Evolutionary conservation across 148 eudicot species (phyloP), one percentile per base, ranked within the genome.

Genomic region (Spergularia bocconei): DNA sequence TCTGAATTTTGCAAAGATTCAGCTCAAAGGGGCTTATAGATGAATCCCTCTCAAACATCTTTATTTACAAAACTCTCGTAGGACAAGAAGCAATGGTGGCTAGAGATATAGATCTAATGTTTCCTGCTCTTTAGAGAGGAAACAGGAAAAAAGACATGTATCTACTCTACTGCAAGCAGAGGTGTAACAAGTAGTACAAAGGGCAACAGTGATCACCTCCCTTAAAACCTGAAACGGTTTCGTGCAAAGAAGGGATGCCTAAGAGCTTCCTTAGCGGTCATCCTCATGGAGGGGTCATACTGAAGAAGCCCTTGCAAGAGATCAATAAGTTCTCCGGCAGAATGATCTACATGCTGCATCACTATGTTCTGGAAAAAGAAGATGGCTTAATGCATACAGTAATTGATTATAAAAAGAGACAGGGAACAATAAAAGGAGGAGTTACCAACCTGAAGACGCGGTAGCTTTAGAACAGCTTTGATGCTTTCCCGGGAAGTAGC

Each of bases 401-500:
- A 19, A 23, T 38, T 50, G 52, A 65, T 51, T 54, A 48, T 10
- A 25, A 14, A 20, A 66, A 15, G 5, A 59, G 13, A 23, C 39
- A 59, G 76, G 44, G 74, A 21, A 29, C 59, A 15, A 63, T 29
- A 29, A 39, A 13, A 80, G 6, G 12, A 48, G 20, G 33, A 57
- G 16, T 1, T 47, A 50, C 20, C 13, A 68, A 86, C 89, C 89
- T 88, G 89, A 47, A 88, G 88, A 79, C 89, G 91, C 60, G 87
- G 84, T 6, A 88, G 77, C 67, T 85, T 86, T 71, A 73, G 56
- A 71, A 88, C 91, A 72, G 88, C 88, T 72, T 82, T 86, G 68
- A 88, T 86, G 82, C 91, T 88, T 68, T 88, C 91, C 75, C 89
- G 73, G 67, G 91, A 88, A 71, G 89, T 85, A 50, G 89, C 91